Evolutionary conservation across 768 basidiomycete species (phyloP), one percentile per base, ranked within the genome.

Genomic region (Mycena kentingensis): DNA sequence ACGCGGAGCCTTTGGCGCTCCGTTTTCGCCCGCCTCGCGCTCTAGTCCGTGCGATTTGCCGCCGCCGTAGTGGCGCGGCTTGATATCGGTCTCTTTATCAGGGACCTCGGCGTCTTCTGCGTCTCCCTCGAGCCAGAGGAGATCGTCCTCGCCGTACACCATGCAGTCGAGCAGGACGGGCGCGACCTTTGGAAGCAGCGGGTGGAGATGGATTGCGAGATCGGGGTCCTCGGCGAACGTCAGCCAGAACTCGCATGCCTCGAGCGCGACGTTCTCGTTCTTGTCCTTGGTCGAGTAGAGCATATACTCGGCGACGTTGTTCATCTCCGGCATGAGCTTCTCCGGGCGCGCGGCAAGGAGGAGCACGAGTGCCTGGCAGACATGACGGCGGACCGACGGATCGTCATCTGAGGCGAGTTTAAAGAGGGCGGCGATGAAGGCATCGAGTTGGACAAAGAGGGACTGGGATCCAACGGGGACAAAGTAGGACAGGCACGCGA

Each of bases 211-310:
- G 2, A 84, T 82, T 10, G 85, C 85, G 21, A 98, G 78, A 44
- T 93, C 92, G 32, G 85, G 85, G 61, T 98, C 93, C 68, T 99
- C 97, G 15, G 97, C 95, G 65, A 99, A 98, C 1, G 95, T 97
- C 55, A 99, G 78, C 97, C 97, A 99, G 70, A 99, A 99, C 77
- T 99, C 97, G 79, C 95, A 97, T 21, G 97, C 97, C 73, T 99
- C 97, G 43, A 99, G 78, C 2, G 96, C 94, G 47, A 93, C 96
- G 56, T 87, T 88, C 72, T 98, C 95, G 68, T 98, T 93, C 73
- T 90, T 90, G 77, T 98, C 95, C 72, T 95, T 94, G 13, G 93
- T 98, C 24, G 93, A 96, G 73, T 94, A 98, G 32, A 98, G 80
- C 93, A 99, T 98, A 71, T 97, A 99, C 68, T 97, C 93, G 24